Percentiles rank a stretch among this genome's conserved stretches.
Evolutionary conservation across 495 filamentous ascomycete genomes (phyloP).

Genomic region (Clohesyomyces aquaticus): DNA sequence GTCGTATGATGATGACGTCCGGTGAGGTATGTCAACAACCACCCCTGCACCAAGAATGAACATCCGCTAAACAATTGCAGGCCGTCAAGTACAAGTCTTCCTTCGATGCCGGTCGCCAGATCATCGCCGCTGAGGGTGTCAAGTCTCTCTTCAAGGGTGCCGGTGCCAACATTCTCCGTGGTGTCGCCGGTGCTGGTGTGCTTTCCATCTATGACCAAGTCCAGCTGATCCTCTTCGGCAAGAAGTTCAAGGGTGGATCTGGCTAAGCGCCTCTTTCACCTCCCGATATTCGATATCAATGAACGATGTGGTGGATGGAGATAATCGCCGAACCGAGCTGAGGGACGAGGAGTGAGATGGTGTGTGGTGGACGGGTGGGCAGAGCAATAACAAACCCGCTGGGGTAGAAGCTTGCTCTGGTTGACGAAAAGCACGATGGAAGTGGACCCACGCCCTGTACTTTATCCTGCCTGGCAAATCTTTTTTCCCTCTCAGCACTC

Average conservation of each 20-base stretch:
- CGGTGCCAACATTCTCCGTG: constrained; percentile 99
- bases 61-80: constrained; percentile 51
- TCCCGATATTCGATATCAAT: constrained; percentile 31
- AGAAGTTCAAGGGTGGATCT: constrained; percentile 95
- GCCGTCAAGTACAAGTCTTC: constrained; percentile 99
- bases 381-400: constrained; percentile 39
- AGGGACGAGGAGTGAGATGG: constrained; percentile 38
- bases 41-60: not conserved
- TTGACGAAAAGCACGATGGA: constrained; percentile 42
- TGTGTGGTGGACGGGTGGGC: constrained; percentile 36
- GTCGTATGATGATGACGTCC: constrained; percentile 99
- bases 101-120: constrained; percentile 91
- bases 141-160: constrained; percentile 99
- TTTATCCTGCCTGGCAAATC: constrained; percentile 59
- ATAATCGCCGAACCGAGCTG: constrained; percentile 28
- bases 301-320: constrained; percentile 26
- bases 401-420: constrained; percentile 52
- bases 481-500: constrained; percentile 49
- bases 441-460: constrained; percentile 53
- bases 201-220: constrained; percentile 99
- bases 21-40: constrained; percentile 62
- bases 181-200: constrained; percentile 99
- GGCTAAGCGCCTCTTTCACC: constrained; percentile 61
- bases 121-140: constrained; percentile 94
- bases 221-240: constrained; percentile 98